Conservation (phyloP, 495 filamentous ascomycete species). For the Aspergillus olivimuriae region DNA sequence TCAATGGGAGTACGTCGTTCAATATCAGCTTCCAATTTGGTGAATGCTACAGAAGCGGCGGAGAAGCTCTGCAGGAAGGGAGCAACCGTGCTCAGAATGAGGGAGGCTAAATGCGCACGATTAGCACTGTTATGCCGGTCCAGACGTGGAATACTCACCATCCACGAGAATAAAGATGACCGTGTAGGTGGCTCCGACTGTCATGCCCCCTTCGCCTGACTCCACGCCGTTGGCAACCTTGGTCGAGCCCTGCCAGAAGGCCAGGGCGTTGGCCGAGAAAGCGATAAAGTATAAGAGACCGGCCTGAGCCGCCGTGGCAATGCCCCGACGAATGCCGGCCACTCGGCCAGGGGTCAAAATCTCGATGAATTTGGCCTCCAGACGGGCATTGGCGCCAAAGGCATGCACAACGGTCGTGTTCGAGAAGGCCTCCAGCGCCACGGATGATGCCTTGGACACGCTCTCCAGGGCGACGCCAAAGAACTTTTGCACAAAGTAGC, state of each 20-base stretch:
- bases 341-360: slow-evolving; percentile 40
- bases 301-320: slow-evolving; percentile 53
- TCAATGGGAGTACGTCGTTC: slow-evolving; percentile 46
- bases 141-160: no score
- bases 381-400: slow-evolving; percentile 36
- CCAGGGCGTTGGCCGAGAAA: slow-evolving; percentile 57
- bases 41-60: slow-evolving; percentile 47
- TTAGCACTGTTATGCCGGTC: no score
- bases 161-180: slow-evolving; percentile 63
- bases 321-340: slow-evolving; percentile 52
- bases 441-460: slow-evolving; percentile 41
- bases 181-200: slow-evolving; percentile 56
- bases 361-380: slow-evolving; percentile 49
- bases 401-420: slow-evolving; percentile 46
- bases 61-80: slow-evolving; percentile 56
- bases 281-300: slow-evolving; percentile 63
- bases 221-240: slow-evolving; percentile 44
- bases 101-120: no score
- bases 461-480: slow-evolving; percentile 45
- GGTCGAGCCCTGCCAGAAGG: slow-evolving; percentile 59
- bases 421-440: slow-evolving; percentile 42
- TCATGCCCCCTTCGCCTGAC: slow-evolving; percentile 21
- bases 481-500: slow-evolving; percentile 54
- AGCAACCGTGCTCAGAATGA: slow-evolving; percentile 57
- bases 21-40: slow-evolving; percentile 45